phyloP scores from a whole-genome alignment of 257 asterid genomes.

The Nyctanthes arbortristis region DNA sequence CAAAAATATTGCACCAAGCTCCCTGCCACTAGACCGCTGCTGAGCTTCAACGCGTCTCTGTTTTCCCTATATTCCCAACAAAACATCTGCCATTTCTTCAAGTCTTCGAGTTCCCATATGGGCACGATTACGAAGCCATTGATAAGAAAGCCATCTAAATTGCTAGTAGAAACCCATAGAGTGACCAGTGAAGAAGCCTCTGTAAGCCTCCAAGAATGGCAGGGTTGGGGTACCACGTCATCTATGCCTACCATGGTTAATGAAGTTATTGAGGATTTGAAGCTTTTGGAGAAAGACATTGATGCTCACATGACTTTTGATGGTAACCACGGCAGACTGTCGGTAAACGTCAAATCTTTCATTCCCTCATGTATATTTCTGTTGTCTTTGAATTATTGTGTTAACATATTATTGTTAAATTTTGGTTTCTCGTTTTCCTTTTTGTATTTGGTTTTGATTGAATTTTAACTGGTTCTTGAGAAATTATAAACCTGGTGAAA shows the following conservation, averaged over 20 bases:
- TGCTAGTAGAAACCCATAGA: conserved; percentile 19
- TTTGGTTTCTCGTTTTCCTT: background rate
- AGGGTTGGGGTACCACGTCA: conserved; percentile 79
- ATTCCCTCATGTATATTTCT: background rate
- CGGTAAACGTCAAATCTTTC: conserved; percentile 36
- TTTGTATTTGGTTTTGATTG: background rate
- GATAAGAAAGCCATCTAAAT: conserved; percentile 18
- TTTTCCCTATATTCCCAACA: conserved; percentile 18
- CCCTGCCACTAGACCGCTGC: too few relatives aligned
- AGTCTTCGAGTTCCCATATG: conserved; percentile 22
- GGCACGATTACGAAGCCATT: conserved; percentile 36
- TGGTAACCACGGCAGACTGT: conserved; percentile 79
- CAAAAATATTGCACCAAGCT: too few relatives aligned
- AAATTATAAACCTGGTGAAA: background rate
- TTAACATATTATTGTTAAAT: conserved; percentile 10
- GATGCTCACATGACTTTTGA: conserved; percentile 64
- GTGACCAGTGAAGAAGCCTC: conserved; percentile 33
- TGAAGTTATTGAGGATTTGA: conserved; percentile 73
- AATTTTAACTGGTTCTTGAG: background rate
- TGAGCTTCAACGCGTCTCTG: conserved; percentile 28
- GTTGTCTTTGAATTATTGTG: background rate
- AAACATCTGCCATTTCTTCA: conserved; percentile 22
- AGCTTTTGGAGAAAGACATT: conserved; percentile 59
- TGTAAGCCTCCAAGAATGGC: conserved; percentile 84
- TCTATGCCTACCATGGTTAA: conserved; percentile 80